These are phyloP conservation scores for Suillus spraguei DNA, from an alignment of 768 basidiomycete species.

Conservation along the genomic window DNA sequence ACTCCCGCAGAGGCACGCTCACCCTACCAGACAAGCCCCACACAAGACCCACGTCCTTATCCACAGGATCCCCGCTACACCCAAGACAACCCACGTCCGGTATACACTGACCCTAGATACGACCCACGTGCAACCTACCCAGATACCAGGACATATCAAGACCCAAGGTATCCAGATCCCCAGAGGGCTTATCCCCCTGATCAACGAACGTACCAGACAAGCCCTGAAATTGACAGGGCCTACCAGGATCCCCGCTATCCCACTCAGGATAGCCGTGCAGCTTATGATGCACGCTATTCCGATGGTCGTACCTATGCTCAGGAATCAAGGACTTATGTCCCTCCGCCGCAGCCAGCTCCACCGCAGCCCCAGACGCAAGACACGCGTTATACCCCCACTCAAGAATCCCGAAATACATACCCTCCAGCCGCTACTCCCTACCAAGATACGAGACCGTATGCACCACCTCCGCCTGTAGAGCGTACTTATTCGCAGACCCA, in stretches of 20 bases:
- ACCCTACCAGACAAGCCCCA: not conserved
- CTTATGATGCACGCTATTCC: not conserved
- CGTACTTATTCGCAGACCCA: not conserved
- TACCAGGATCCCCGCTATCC: not conserved
- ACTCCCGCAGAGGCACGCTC: constrained; percentile 9
- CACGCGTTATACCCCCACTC: not conserved
- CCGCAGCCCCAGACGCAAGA: constrained; percentile 29
- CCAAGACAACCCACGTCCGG: not conserved
- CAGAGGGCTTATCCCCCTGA: not conserved
- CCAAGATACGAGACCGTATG: not conserved
- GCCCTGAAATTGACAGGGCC: not conserved
- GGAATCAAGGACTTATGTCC: not conserved
- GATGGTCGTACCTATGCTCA: not conserved
- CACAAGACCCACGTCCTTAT: not conserved
- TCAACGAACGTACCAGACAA: not conserved
- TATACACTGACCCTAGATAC: constrained; percentile 14
- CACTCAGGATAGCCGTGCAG: not conserved
- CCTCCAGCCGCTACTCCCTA: not conserved
- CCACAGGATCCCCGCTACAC: constrained; percentile 1
- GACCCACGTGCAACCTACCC: constrained; percentile 8
- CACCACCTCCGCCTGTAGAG: not conserved
- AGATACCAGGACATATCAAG: constrained; percentile 4
- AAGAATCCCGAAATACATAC: not conserved
- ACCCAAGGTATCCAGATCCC: not conserved
- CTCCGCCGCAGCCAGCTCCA: constrained; percentile 16